Percentiles rank a stretch among this genome's conserved stretches.
These are phyloP conservation scores for Cercospora janseana DNA, from an alignment of 2,329 filamentous ascomycete species.

Conservation along the genomic window DNA sequence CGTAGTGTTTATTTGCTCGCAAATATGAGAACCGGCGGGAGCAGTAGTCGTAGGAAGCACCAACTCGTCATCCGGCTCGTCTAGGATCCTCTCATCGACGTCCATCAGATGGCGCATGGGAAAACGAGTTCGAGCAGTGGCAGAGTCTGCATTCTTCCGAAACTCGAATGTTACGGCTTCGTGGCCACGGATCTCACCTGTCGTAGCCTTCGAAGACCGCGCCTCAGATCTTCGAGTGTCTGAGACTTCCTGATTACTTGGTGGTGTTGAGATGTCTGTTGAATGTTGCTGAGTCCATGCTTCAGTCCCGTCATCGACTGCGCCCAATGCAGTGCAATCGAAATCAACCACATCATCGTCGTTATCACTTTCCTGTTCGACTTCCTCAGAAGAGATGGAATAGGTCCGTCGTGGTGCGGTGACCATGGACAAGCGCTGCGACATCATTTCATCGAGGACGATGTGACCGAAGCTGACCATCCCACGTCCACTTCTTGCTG, in stretches of 20 bases:
- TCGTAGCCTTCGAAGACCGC: background rate
- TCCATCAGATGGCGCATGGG: constrained; percentile 25
- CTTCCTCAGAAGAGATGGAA: constrained; percentile 25
- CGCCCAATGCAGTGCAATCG: no score
- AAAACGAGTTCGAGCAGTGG: constrained; percentile 8
- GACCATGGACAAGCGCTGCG: constrained; percentile 30
- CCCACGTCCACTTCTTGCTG: background rate
- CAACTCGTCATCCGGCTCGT: background rate
- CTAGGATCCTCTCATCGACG: constrained; percentile 28
- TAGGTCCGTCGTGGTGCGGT: constrained; percentile 28
- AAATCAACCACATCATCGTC: no score
- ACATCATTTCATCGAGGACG: constrained; percentile 22
- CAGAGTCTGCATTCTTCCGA: constrained; percentile 1
- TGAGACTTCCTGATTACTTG: background rate
- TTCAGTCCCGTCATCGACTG: constrained; percentile 1
- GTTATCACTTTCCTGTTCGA: constrained; percentile 21
- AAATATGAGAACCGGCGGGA: no score
- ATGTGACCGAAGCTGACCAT: constrained; percentile 26
- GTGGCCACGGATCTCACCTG: no score
- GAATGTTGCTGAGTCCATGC: background rate
- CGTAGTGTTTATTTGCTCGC: no score
- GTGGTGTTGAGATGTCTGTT: background rate
- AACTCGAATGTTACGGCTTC: constrained; percentile 19
- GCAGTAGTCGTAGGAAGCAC: background rate
- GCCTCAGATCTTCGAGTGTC: background rate